Conservation (phyloP, 108 stramenopile genomes). For the Ochromonas danica region DNA sequence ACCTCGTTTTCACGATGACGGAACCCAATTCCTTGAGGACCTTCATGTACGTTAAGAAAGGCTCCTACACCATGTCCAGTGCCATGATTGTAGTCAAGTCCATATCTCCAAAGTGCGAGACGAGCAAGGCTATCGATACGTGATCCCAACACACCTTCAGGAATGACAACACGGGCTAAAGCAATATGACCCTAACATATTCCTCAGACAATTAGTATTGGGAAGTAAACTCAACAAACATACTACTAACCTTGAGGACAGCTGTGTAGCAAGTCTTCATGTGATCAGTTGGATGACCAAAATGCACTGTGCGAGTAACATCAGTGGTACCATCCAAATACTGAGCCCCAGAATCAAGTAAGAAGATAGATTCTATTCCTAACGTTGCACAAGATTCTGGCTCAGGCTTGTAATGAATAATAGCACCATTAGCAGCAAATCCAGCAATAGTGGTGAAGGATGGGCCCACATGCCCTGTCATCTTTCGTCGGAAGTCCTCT, state of each 20-base stretch:
- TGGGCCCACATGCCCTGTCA: conserved; percentile 38
- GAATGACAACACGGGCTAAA: conserved; percentile 80
- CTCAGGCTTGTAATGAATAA: conserved; percentile 86
- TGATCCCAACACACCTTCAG: conserved; percentile 61
- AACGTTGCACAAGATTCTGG: conserved; percentile 28
- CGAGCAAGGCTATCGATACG: conserved; percentile 87
- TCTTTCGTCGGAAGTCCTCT: conserved; percentile 59
- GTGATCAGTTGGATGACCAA: conserved; percentile 73
- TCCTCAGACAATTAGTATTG: too few relatives aligned
- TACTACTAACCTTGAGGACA: too few relatives aligned
- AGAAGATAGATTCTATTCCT: conserved; percentile 47
- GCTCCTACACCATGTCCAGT: conserved; percentile 97
- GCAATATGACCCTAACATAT: conserved; percentile 95
- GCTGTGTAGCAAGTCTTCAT: conserved; percentile 78
- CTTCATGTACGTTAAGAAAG: conserved; percentile 94
- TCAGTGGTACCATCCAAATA: conserved; percentile 96
- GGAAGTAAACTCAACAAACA: too few relatives aligned
- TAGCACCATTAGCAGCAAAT: conserved; percentile 87
- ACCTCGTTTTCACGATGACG: conserved; percentile 53
- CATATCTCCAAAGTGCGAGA: conserved; percentile 75
- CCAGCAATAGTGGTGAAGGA: conserved; percentile 93
- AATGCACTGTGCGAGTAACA: conserved; percentile 90
- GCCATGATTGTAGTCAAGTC: conserved; percentile 94
- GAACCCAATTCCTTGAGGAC: conserved; percentile 66
- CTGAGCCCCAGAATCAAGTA: conserved; percentile 66